Evolutionary conservation across 2,329 filamentous ascomycete species (phyloP), one percentile per base, ranked within the genome.

Genomic region (Penicillium sp.): DNA sequence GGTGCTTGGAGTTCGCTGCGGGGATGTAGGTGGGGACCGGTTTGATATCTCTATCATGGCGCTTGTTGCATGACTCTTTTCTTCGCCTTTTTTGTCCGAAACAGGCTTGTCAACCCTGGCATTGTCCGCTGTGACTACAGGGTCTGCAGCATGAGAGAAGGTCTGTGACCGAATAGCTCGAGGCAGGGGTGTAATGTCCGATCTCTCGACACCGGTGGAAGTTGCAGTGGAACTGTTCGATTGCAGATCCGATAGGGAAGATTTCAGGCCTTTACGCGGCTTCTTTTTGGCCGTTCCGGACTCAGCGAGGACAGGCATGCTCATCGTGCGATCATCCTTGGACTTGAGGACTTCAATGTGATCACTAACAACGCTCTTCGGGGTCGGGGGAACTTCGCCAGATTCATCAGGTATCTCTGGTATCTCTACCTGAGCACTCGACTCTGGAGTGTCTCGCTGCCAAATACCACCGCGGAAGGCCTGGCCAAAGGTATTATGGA

Each of bases 381-480:
- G 45, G 9, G 66, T 60, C 52, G 62, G 66, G 39, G 65, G 57
- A 35, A 63, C 63, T 19, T 54, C 65, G 9, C 54, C 69, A 9
- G 69, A 68, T 59, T 74, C 73, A 61, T 75, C 74, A 6, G 74
- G 71, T 41, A 76, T 75, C 36, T 76, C 72, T 15, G 74, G 71
- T 41, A 76, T 75, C 35, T 76, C 72, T 21, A 66, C 62, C 48
- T 71, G 68, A 5, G 74, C 62, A n/a, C 72, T 72, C 4, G 75
- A 70, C 52, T 81, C 82, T 6, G 77, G 72, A 19, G 66, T 63
- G 23, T 77, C 75, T 53, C 78, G 75, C 61, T 80, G 74, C 86
- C 86, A 99, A 21, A 97, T 89, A 0, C 94, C 94, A 12, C 93
- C 94, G 65, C 94, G 84, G 81, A 91, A 92, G 21, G 80, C 77